Base-by-base conservation (phyloP, 2,329 filamentous ascomycete genomes). In the Aureobasidium sp. region DNA sequence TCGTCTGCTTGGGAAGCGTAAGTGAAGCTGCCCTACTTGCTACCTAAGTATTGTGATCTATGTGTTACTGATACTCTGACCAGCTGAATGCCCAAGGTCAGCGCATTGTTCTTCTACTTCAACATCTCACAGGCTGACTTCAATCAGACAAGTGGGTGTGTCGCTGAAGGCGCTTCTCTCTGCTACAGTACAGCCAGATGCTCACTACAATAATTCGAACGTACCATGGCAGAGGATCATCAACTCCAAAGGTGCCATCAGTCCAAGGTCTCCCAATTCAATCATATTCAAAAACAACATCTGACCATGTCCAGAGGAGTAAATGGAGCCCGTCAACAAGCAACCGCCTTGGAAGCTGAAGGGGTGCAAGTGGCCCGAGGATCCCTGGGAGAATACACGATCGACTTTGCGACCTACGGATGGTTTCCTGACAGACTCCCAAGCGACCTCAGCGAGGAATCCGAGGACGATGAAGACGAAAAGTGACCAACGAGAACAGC, bases 171-270 rank as follows among this genome's bases (percentile, higher is more conserved):
- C 96, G 71, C 84, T 97, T 14, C 84, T 91, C 71, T 61, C 79
- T 75, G 72, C 67, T 63, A 53, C 66, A 11, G 69, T 74, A 48
- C 72, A 74, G 62, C 71, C 72, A 53, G 74, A 78, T 64, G 70
- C 73, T 59, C 73, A 77, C 62, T 95, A 88, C 76, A 87, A 96
- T 73, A 79, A 82, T 63, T 79, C 78, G 27, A 97, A 88, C 66
- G 93, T 97, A 3, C 93, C 93, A 0, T 97, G 93, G 93, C 93
- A 97, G 78, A 81, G 94, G 62, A 90, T 97, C 63, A 88, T 97
- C 71, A 96, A 93, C 73, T 78, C 90, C 15, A 93, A 89, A 74
- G 92, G 93, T 24, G 79, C 85, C 63, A 95, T 97, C 67, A 96
- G 91, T 48, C 89, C 89, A 8, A 84, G 92, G 90, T 93, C 70